Evolutionary conservation across 2,329 filamentous ascomycete species (phyloP), one percentile per base, ranked within the genome.

Genomic region (Neopestalotiopsis rosae): DNA sequence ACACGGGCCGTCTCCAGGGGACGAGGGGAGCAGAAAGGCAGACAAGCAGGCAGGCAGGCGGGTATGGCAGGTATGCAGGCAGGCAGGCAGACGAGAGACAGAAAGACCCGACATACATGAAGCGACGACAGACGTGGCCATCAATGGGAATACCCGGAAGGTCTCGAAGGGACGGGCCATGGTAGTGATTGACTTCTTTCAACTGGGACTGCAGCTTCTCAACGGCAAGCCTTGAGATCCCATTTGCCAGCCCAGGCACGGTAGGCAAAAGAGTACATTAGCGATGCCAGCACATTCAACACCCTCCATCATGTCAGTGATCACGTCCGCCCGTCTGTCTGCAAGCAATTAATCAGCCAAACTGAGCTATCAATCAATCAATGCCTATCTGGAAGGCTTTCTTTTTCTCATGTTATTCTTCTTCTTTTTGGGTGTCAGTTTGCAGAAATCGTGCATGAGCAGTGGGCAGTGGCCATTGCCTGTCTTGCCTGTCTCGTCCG

Each of bases 161-260:
- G 20, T 40, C 62, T 32, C 24, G 57, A 38, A 10, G 34, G 34
- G 58, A 14, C 12, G 58, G 13, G 9, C 28, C 14, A 56, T 12
- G 17, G 34, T 38, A 38, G 49, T 14, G 66, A 24, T 56, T 52
- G 58, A 67, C 45, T 52, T 9, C 17, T 67, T 52, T 9, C 17
- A 63, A 40, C 34, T 58, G 57, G 17, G 20, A 14, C 45, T 67
- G 66, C 66, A 34, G 34, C n/a, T 40, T 28, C 58, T 52, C 58
- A 38, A 52, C 20, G 58, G 66, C 57, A 67, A 45, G 58, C 42
- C 66, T 20, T 52, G 66, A 63, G 42, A 32, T 67, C 20, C 66
- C 57, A 67, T 63, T 67, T 61, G 66, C 66, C 38, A 64, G 38
- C 57, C 24, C 24, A 67, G 34, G 65, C 52, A 59, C 65, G 65